Conservation (phyloP, 208 protist genomes). For the Trypanosoma platydactyli region DNA sequence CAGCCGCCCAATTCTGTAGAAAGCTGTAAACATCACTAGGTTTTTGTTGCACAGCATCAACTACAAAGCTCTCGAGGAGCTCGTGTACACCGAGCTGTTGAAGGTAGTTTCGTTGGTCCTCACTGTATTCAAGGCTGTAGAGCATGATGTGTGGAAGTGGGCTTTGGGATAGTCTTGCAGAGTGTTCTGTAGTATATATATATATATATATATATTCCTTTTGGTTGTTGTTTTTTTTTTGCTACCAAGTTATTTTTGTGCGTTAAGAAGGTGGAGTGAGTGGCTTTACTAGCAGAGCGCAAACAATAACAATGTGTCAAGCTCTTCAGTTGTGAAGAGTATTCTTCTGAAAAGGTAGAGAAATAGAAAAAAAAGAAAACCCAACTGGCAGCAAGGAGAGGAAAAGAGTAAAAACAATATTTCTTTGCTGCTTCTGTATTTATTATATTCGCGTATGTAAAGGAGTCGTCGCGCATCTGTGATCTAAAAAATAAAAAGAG, state of each 20-base stretch:
- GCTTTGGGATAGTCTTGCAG: background rate
- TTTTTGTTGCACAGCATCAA: conserved; percentile 30
- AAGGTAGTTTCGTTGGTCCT: conserved; percentile 19
- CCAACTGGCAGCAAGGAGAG: background rate
- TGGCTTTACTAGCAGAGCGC: background rate
- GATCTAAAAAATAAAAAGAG: background rate
- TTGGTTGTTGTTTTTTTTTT: background rate
- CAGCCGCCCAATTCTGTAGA: conserved; percentile 42
- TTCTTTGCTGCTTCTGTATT: no score
- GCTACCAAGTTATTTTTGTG: background rate
- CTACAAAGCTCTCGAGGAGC: conserved; percentile 32
- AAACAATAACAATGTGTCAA: no score
- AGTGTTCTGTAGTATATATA: background rate
- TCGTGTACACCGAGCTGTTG: conserved; percentile 26
- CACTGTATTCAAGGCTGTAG: conserved; percentile 29
- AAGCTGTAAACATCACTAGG: conserved; percentile 47
- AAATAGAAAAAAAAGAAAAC: background rate
- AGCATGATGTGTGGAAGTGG: conserved; percentile 7
- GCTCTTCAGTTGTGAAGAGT: no score
- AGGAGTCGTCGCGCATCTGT: background rate
- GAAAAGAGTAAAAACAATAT: background rate
- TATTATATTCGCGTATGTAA: no score
- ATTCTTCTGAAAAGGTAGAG: no score
- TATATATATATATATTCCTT: background rate
- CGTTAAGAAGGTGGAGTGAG: background rate